A percentile compares a stretch with the other conserved stretches of the same genome.
Conservation (phyloP, 192 early-diverging fungal genomes). For the Backusella morwellensis region DNA sequence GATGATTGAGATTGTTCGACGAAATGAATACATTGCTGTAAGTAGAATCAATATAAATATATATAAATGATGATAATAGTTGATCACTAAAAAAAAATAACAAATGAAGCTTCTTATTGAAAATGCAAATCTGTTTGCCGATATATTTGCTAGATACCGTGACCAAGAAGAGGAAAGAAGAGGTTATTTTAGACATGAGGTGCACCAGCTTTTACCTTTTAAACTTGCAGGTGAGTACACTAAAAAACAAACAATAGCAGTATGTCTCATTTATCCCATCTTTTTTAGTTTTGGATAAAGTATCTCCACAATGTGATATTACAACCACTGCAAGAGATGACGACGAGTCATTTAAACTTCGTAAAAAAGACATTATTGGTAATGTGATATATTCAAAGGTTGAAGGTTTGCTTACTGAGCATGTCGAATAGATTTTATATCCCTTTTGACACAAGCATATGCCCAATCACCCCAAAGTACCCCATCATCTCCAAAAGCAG, state of each 20-base stretch:
- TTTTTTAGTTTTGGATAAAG: slow-evolving; percentile 37
- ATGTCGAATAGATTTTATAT: slow-evolving; percentile 10
- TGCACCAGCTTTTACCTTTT: slow-evolving; percentile 16
- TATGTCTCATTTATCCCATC: background rate
- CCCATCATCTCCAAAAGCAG: background rate
- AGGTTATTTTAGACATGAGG: slow-evolving; percentile 20
- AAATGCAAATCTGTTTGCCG: slow-evolving; percentile 24
- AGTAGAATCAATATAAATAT: background rate
- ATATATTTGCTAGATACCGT: slow-evolving; percentile 19
- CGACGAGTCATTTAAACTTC: slow-evolving; percentile 31
- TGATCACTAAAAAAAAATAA: background rate
- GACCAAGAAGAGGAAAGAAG: slow-evolving; percentile 27
- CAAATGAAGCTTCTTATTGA: slow-evolving; percentile 20
- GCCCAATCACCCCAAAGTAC: background rate
- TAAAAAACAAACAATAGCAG: background rate
- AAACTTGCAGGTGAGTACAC: slow-evolving; percentile 12
- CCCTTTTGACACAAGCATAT: slow-evolving; percentile 13
- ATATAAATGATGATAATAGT: background rate
- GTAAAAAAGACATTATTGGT: slow-evolving; percentile 40
- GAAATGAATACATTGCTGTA: slow-evolving; percentile 49
- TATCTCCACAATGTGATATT: slow-evolving; percentile 49
- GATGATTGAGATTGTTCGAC: slow-evolving; percentile 49
- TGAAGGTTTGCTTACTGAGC: no score
- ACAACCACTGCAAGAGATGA: slow-evolving; percentile 33
- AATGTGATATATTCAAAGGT: background rate